Percentiles rank a stretch among this genome's conserved stretches.
Evolutionary conservation across 345 rosid genomes (phyloP).

Genomic region (Lepidium didymum): DNA sequence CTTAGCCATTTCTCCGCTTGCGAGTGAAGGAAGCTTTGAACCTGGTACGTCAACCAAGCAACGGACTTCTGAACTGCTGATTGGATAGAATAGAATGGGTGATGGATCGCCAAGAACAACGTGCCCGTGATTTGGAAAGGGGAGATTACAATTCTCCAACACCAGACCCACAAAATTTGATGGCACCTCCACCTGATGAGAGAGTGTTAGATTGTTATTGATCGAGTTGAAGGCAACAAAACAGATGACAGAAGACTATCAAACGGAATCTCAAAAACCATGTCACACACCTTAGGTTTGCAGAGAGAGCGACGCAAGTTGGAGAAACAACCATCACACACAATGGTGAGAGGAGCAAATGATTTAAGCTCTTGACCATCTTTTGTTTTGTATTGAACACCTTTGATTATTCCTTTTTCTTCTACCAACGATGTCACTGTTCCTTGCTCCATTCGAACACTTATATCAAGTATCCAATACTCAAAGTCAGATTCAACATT

Average conservation of each 20-base stretch:
- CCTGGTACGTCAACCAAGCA: conserved; percentile 50
- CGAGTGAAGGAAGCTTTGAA: conserved; percentile 38
- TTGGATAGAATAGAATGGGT: conserved; percentile 47
- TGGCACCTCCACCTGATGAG: conserved; percentile 43
- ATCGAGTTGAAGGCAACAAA: neutral
- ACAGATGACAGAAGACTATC: neutral
- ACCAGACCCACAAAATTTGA: conserved; percentile 46
- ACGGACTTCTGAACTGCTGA: conserved; percentile 44
- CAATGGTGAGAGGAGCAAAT: conserved; percentile 49
- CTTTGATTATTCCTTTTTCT: conserved; percentile 44
- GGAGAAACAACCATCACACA: conserved; percentile 60
- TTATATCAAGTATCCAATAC: neutral
- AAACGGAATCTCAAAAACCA: neutral
- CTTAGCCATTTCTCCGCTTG: conserved; percentile 42
- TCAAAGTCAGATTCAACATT: neutral
- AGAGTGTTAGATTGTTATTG: conserved; percentile 18
- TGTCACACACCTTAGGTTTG: conserved; percentile 41
- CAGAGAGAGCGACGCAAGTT: conserved; percentile 51
- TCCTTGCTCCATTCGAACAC: conserved; percentile 47
- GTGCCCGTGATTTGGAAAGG: conserved; percentile 43
- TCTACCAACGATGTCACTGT: conserved; percentile 41
- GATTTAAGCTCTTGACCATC: conserved; percentile 34
- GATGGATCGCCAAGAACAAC: conserved; percentile 51
- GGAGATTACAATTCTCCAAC: conserved; percentile 45
- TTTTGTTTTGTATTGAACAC: conserved; percentile 52